Percentiles rank a stretch among this genome's conserved stretches.
phyloP scores from a whole-genome alignment of 179 eudicot genomes.

The Spinacia oleracea region DNA sequence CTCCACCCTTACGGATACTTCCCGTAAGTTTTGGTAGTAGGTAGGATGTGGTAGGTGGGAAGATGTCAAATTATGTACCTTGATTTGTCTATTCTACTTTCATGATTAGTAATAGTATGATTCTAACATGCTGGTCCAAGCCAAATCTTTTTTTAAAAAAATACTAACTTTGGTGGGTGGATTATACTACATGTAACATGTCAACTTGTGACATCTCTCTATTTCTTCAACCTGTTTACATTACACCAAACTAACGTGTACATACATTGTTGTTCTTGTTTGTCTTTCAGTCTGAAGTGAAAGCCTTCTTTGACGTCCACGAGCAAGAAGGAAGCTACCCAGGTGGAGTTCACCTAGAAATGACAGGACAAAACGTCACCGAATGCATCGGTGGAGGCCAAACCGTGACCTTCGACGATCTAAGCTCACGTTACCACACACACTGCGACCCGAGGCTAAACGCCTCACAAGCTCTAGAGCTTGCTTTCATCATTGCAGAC shows the following conservation, averaged over 20 bases:
- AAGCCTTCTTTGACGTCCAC: slow-evolving; percentile 82
- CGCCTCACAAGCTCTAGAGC: slow-evolving; percentile 84
- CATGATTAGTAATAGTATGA: slow-evolving; percentile 4
- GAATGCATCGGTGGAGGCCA: slow-evolving; percentile 82
- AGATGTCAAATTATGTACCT: slow-evolving; percentile 15
- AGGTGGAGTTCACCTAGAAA: slow-evolving; percentile 88
- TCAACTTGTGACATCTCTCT: background rate
- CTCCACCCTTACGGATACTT: background rate
- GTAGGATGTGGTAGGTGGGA: slow-evolving; percentile 25
- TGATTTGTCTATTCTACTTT: slow-evolving; percentile 9
- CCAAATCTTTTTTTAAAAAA: background rate
- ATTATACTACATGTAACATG: background rate
- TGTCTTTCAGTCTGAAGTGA: slow-evolving; percentile 64
- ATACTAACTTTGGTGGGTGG: background rate
- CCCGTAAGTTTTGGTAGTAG: background rate
- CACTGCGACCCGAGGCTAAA: slow-evolving; percentile 88
- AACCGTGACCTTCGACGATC: slow-evolving; percentile 73
- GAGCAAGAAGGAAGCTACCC: slow-evolving; percentile 96
- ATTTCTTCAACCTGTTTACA: background rate
- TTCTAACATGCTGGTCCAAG: background rate
- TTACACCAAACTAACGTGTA: background rate
- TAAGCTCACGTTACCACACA: slow-evolving; percentile 79
- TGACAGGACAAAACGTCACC: slow-evolving; percentile 85
- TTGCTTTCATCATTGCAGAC: slow-evolving; percentile 81
- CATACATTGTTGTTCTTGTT: background rate